Percentiles rank a stretch among this genome's conserved stretches.
Conservation (phyloP, 2,329 filamentous ascomycete species). For the Talaromyces verruculosus region DNA sequence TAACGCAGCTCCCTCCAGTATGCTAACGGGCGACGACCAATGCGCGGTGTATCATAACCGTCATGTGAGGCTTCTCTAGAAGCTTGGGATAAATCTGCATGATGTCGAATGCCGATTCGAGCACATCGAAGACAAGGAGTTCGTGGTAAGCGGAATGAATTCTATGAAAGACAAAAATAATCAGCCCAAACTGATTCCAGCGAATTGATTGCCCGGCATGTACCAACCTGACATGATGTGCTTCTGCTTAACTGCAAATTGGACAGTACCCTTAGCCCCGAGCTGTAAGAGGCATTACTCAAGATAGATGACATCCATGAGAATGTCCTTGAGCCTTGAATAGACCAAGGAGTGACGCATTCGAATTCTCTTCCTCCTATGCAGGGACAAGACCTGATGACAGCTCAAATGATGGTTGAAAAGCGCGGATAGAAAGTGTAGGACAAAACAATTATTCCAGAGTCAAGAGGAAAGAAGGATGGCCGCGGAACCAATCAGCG, state of each 20-base stretch:
- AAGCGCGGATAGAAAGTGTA: neutral
- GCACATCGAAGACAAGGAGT: neutral
- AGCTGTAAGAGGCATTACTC: slow-evolving; percentile 40
- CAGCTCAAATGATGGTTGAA: neutral
- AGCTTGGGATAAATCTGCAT: neutral
- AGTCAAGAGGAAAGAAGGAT: neutral
- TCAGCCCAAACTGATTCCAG: neutral
- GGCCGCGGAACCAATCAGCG: slow-evolving; percentile 9
- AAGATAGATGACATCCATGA: slow-evolving; percentile 47
- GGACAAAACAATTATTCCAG: neutral
- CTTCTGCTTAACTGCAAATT: slow-evolving; percentile 29
- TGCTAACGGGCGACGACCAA: neutral
- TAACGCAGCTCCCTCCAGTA: slow-evolving; percentile 13
- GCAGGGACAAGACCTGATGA: neutral
- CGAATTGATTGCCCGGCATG: neutral
- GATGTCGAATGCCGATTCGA: neutral
- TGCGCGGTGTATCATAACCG: neutral
- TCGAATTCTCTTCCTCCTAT: slow-evolving; percentile 19
- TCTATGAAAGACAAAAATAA: neutral
- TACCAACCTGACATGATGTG: slow-evolving; percentile 28
- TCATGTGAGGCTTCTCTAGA: neutral
- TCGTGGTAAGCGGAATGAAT: neutral
- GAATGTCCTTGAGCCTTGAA: slow-evolving; percentile 23
- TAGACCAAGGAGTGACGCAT: slow-evolving; percentile 23
- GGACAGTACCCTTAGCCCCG: slow-evolving; percentile 39